Base-by-base conservation (phyloP, 106 monocot species). In the Phalaenopsis equestris region DNA sequence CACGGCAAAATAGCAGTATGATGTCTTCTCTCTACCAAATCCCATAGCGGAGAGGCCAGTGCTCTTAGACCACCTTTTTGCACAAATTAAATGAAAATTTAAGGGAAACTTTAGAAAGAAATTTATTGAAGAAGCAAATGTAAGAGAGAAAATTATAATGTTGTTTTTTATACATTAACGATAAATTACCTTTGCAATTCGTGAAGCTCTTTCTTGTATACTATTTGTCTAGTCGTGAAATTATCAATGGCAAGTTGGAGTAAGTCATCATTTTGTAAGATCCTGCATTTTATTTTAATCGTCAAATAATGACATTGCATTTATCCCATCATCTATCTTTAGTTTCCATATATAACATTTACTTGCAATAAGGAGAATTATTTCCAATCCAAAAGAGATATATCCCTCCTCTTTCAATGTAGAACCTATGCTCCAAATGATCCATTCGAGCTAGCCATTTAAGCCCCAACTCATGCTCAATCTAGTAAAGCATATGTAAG, bases 361-460 rank as follows among this genome's bases (percentile, higher is more conserved):
- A 21, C 30, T 30, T 30, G 30, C 30, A 30, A 30, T 23, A 80
- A 15, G 75, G 77, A 5, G 67, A 56, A 3, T 79, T 38, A 56
- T 86, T 86, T 16, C 75, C 80, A 23, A 80, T 43, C 77, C 55
- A 78, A 6, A 81, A 38, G 46, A 18, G 18, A 38, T 78, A 74
- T 8, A 7, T 55, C 30, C 77, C 45, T 11, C 36, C 43, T 78
- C 79, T 64, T 78, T 87, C 87, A 43, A 82, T 84, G 55, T 77
- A 67, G 2, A 8, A 76, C 15, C 81, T 79, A 37, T 84, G 81
- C 76, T 87, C 87, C 15, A 81, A 37, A 76, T 84, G 78, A 76
- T 87, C 87, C 67, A 81, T 79, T 75, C 81, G 81, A 49, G 81
- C 52, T 67, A 87, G 24, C 87, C 87, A 87, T n/a, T 75, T 81